Conservation (phyloP, 345 rosid species). For the Boechera divaricarpa region DNA sequence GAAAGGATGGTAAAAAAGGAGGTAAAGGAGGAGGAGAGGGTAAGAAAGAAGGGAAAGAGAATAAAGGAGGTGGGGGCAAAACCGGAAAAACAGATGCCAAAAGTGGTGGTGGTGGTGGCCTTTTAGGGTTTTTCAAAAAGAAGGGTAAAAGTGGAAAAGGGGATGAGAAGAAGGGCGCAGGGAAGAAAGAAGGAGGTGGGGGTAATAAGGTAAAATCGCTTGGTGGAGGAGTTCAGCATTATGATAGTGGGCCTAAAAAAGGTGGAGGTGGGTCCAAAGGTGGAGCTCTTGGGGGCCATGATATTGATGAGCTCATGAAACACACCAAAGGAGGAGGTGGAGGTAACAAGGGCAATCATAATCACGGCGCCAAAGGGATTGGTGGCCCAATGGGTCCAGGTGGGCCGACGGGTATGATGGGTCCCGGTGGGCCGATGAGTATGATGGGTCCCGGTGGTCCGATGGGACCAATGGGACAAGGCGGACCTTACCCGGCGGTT, state of each 20-base stretch:
- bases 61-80: slow-evolving; percentile 52
- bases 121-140: slow-evolving; percentile 55
- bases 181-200: slow-evolving; percentile 49
- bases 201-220: slow-evolving; percentile 44
- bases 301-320: slow-evolving; percentile 53
- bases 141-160: slow-evolving; percentile 55
- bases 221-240: slow-evolving; percentile 40
- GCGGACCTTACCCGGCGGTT: slow-evolving; percentile 61
- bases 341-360: slow-evolving; percentile 45
- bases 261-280: slow-evolving; percentile 53
- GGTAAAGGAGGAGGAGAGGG: slow-evolving; percentile 54
- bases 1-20: slow-evolving; percentile 48
- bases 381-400: slow-evolving; percentile 48
- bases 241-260: slow-evolving; percentile 57
- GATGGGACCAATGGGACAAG: slow-evolving; percentile 50
- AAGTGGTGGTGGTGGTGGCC: slow-evolving; percentile 46
- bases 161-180: slow-evolving; percentile 36
- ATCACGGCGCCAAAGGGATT: slow-evolving; percentile 29
- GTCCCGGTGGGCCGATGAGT: slow-evolving; percentile 42
- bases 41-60: slow-evolving; percentile 48
- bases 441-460: slow-evolving; percentile 48
- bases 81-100: slow-evolving; percentile 48
- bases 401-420: slow-evolving; percentile 46
- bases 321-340: slow-evolving; percentile 46
- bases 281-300: slow-evolving; percentile 50